These are phyloP conservation scores for Didymosphaeria variabile DNA, from an alignment of 2,329 filamentous ascomycete genomes.

Conservation along the genomic window DNA sequence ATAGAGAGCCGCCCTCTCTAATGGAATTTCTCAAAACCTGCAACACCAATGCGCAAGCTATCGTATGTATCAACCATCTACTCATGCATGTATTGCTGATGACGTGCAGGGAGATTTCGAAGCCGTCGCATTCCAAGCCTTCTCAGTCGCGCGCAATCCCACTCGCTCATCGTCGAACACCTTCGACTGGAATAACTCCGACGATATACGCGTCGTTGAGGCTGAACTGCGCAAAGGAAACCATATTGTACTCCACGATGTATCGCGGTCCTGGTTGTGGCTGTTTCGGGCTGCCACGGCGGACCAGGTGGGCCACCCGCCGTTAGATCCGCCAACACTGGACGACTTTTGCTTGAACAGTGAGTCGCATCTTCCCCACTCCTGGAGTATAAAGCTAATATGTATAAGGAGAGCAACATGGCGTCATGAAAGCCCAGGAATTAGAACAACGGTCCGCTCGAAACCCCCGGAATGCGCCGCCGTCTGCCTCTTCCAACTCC, in stretches of 20 bases:
- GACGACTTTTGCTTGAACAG: slow-evolving; percentile 43
- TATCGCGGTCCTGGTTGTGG: slow-evolving; percentile 45
- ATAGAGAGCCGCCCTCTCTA: slow-evolving; percentile 46
- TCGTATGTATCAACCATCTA: slow-evolving; percentile 32
- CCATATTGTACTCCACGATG: slow-evolving; percentile 44
- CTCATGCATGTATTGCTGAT: slow-evolving; percentile 24
- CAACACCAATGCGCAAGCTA: slow-evolving; percentile 50
- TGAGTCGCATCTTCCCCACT: slow-evolving; percentile 22
- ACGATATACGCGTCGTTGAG: slow-evolving; percentile 44
- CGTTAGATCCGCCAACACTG: slow-evolving; percentile 35
- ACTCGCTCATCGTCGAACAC: slow-evolving; percentile 21
- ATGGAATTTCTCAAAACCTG: slow-evolving; percentile 52
- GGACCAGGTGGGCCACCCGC: slow-evolving; percentile 34
- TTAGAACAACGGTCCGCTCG: slow-evolving; percentile 42
- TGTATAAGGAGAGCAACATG: slow-evolving; percentile 41
- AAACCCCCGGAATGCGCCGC: slow-evolving; percentile 28
- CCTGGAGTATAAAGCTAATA: slow-evolving; percentile 28
- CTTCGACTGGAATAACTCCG: slow-evolving; percentile 30
- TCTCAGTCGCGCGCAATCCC: slow-evolving; percentile 40
- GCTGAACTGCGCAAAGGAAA: slow-evolving; percentile 37
- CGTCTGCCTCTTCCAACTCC: slow-evolving; percentile 27
- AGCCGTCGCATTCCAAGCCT: slow-evolving; percentile 48
- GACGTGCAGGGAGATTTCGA: slow-evolving; percentile 45
- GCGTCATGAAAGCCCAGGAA: slow-evolving; percentile 45
- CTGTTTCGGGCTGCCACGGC: slow-evolving; percentile 40